Percentiles rank a stretch among this genome's conserved stretches.
These are phyloP conservation scores for Bonia amplexicaulis DNA, from an alignment of 176 grass and related monocot species.

Conservation along the genomic window DNA sequence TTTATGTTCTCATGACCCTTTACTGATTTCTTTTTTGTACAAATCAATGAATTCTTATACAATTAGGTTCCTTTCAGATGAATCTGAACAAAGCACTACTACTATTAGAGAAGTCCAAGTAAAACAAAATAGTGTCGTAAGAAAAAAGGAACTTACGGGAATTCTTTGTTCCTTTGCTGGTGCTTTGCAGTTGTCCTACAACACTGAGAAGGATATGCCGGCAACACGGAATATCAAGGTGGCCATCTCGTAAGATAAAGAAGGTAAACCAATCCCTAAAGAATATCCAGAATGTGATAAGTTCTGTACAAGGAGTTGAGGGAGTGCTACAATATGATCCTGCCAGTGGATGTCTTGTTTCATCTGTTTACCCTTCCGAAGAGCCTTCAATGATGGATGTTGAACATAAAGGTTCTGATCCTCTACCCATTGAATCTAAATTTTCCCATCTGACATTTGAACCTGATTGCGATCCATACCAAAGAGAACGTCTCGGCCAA, in stretches of 20 bases:
- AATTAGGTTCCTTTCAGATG: not conserved
- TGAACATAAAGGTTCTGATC: slow-evolving; percentile 3
- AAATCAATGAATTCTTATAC: not conserved
- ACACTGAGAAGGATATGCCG: slow-evolving; percentile 69
- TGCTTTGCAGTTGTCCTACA: slow-evolving; percentile 57
- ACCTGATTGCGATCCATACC: not conserved
- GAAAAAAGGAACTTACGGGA: not conserved
- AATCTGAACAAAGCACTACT: not conserved
- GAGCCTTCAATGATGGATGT: not conserved
- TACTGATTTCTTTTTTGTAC: not conserved
- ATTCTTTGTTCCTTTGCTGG: not conserved
- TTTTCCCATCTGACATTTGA: not conserved
- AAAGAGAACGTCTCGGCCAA: not conserved
- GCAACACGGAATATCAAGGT: slow-evolving; percentile 56
- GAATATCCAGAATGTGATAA: slow-evolving; percentile 65
- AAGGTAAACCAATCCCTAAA: slow-evolving; percentile 68
- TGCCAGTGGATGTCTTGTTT: slow-evolving; percentile 40
- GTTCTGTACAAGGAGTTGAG: slow-evolving; percentile 51
- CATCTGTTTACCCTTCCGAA: slow-evolving; percentile 19
- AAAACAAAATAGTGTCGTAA: not conserved
- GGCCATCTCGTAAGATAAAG: slow-evolving; percentile 75
- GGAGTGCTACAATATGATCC: slow-evolving; percentile 59
- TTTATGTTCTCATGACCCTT: not conserved
- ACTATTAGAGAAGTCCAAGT: not conserved
- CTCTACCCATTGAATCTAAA: not conserved